Conservation (phyloP, 257 asterid species). For the Jacaranda copaia region DNA sequence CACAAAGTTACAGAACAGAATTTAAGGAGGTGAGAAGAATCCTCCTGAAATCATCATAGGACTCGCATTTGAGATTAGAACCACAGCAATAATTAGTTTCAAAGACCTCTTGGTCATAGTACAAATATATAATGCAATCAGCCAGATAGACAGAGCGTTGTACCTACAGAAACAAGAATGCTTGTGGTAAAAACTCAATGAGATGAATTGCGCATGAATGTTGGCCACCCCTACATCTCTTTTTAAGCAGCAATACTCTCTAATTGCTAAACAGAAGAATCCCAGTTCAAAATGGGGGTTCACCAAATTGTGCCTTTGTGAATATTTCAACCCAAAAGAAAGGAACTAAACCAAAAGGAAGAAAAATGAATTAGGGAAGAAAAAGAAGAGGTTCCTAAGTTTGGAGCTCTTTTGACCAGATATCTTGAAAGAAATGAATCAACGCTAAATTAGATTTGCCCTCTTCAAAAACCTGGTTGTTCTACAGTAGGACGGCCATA, state of each 20-base stretch:
- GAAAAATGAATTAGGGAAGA: neutral
- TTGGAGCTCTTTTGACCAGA: slow-evolving; percentile 11
- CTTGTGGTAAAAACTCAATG: neutral
- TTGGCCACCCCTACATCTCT: slow-evolving; percentile 22
- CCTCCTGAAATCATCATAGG: too few relatives aligned
- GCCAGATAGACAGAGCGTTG: neutral
- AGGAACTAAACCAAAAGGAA: neutral
- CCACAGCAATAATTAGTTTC: too few relatives aligned
- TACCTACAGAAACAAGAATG: neutral
- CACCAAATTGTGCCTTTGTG: slow-evolving; percentile 1
- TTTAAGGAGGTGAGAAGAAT: too few relatives aligned
- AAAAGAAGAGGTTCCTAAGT: neutral
- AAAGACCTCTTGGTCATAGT: too few relatives aligned
- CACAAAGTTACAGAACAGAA: too few relatives aligned
- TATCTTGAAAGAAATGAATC: slow-evolving; percentile 13
- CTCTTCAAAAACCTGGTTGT: slow-evolving; percentile 78
- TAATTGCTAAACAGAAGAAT: slow-evolving; percentile 27
- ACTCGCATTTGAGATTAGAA: too few relatives aligned
- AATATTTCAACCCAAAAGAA: slow-evolving; percentile 12
- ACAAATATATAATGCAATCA: neutral
- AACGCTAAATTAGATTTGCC: slow-evolving; percentile 57
- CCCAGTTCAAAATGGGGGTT: slow-evolving; percentile 42
- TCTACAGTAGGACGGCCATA: slow-evolving; percentile 85
- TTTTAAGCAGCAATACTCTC: slow-evolving; percentile 27
- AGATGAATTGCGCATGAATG: slow-evolving; percentile 2